Evolutionary conservation across 1,284 basidiomycete genomes (phyloP).

Genomic region (Pseudozyma sp.): DNA sequence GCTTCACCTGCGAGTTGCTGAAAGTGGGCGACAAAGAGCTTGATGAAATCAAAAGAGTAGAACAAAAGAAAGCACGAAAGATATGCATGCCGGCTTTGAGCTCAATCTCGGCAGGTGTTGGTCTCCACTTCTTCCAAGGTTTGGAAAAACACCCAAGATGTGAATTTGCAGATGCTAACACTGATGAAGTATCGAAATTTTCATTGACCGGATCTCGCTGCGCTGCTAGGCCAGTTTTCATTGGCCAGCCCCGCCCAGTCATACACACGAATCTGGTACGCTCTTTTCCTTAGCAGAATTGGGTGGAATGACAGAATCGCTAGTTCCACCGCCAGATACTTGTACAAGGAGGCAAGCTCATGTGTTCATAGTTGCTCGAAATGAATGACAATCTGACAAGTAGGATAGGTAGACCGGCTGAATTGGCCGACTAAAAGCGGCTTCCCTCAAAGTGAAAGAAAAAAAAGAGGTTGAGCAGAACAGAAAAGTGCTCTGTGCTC

Average conservation of each 20-base stretch:
- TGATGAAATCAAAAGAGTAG: neutral
- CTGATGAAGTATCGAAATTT: neutral
- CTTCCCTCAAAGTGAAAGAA: slow-evolving; percentile 2
- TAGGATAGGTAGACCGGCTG: too few relatives aligned
- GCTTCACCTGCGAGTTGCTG: neutral
- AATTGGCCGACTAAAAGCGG: slow-evolving; percentile 14
- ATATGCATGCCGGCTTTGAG: slow-evolving; percentile 6
- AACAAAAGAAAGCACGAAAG: neutral
- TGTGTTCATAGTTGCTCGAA: too few relatives aligned
- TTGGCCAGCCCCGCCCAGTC: slow-evolving; percentile 36
- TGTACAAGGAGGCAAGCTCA: too few relatives aligned
- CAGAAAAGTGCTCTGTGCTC: neutral
- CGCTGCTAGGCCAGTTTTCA: slow-evolving; percentile 10
- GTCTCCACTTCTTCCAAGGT: slow-evolving; percentile 4
- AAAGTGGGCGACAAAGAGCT: neutral
- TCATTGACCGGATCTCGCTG: slow-evolving; percentile 20
- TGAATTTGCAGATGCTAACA: slow-evolving; percentile 8
- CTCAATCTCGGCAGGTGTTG: slow-evolving; percentile 3
- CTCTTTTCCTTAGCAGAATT: too few relatives aligned
- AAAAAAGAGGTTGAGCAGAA: neutral
- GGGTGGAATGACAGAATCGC: too few relatives aligned
- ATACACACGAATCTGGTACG: neutral
- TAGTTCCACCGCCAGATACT: too few relatives aligned
- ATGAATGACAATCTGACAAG: too few relatives aligned
- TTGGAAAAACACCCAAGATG: neutral